Conservation (phyloP, 2,329 filamentous ascomycete genomes). For the Cyclaneusma minus region DNA sequence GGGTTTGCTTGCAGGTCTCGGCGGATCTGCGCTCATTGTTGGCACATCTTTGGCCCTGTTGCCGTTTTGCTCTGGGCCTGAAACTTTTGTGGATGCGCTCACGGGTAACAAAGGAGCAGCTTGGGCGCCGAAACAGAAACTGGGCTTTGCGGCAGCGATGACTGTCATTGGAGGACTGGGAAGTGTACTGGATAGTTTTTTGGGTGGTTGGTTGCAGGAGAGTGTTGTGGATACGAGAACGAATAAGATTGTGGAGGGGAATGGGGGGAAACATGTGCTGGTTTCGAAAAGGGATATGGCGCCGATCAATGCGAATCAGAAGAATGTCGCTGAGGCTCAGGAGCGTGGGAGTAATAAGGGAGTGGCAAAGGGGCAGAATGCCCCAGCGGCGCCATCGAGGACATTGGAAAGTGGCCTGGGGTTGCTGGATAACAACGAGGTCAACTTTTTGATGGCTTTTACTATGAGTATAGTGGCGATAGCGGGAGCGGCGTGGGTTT, state of each 20-base stretch:
- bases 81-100: too few relatives aligned
- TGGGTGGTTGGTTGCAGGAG: conserved; percentile 73
- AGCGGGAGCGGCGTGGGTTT: conserved; percentile 43
- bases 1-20: conserved; percentile 57
- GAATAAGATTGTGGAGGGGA: conserved; percentile 80
- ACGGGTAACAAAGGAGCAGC: conserved; percentile 23
- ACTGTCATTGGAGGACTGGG: conserved; percentile 63
- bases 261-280: conserved; percentile 49
- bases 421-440: conserved; percentile 84
- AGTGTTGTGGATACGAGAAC: conserved; percentile 72
- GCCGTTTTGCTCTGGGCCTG: conserved; percentile 39
- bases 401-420: conserved; percentile 55
- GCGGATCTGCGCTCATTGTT: conserved; percentile 57
- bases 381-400: too few relatives aligned
- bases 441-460: conserved; percentile 84
- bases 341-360: too few relatives aligned
- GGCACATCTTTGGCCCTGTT: conserved; percentile 49
- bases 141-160: conserved; percentile 33
- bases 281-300: conserved; percentile 24
- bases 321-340: conserved; percentile 26
- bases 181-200: conserved; percentile 71
- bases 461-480: conserved; percentile 70
- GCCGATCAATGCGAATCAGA: conserved; percentile 24
- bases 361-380: background rate
- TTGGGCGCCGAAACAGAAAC: conserved; percentile 39